Conservation (phyloP, 2,329 filamentous ascomycete species). For the Macrophomina phaseolina region DNA sequence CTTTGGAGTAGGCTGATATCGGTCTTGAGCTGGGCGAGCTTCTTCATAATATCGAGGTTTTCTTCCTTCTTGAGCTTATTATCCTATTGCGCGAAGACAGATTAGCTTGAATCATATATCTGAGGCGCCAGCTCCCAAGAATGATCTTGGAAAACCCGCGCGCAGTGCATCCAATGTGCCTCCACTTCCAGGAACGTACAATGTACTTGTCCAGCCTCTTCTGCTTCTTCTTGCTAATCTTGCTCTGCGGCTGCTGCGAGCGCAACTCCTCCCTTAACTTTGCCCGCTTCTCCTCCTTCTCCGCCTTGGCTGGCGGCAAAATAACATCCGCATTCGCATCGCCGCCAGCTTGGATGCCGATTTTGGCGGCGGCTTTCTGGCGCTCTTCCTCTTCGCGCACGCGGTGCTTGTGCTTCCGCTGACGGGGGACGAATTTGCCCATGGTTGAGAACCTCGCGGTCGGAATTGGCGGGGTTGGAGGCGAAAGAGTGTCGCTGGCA, state of each 20-base stretch:
- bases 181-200: constrained; percentile 44
- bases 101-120: neutral
- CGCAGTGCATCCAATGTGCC: neutral
- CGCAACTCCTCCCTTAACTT: constrained; percentile 61
- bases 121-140: neutral
- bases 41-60: constrained; percentile 80
- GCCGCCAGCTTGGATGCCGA: constrained; percentile 44
- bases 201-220: constrained; percentile 74
- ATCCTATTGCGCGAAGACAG: constrained; percentile 57
- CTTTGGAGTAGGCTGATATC: constrained; percentile 84
- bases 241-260: constrained; percentile 57
- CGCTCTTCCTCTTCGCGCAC: constrained; percentile 63
- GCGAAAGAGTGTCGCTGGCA: neutral
- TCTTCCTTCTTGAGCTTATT: constrained; percentile 95
- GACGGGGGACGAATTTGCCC: constrained; percentile 56
- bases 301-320: constrained; percentile 55
- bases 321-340: constrained; percentile 62
- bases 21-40: constrained; percentile 77
- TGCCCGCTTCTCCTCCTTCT: constrained; percentile 59
- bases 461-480: neutral
- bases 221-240: constrained; percentile 68
- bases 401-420: constrained; percentile 67
- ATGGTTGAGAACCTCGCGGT: constrained; percentile 30
- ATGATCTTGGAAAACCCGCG: neutral
- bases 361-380: constrained; percentile 31